Conservation (phyloP, 1,139 yeast species). For the Arxiozyma heterogenica region DNA sequence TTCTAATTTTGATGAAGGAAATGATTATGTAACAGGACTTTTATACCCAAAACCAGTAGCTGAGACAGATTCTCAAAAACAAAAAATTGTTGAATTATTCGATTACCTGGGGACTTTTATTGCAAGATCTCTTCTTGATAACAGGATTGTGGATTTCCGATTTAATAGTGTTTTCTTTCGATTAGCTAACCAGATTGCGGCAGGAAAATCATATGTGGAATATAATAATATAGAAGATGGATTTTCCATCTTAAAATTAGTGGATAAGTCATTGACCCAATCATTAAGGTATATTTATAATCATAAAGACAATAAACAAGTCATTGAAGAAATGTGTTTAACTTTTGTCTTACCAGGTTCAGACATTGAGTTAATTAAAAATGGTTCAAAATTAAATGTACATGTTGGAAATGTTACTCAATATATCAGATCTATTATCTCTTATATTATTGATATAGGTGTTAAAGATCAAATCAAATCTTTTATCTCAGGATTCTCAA, state of each 20-base stretch:
- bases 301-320: constrained; percentile 31
- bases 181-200: constrained; percentile 28
- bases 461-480: constrained; percentile 55
- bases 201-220: background rate
- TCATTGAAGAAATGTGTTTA: constrained; percentile 44
- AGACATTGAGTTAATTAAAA: constrained; percentile 45
- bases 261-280: constrained; percentile 55
- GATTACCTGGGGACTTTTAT: constrained; percentile 69
- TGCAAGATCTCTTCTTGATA: constrained; percentile 80
- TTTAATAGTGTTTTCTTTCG: constrained; percentile 66
- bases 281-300: constrained; percentile 48
- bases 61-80: constrained; percentile 33
- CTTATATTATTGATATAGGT: constrained; percentile 57
- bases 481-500: constrained; percentile 74
- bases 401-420: constrained; percentile 45
- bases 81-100: constrained; percentile 46
- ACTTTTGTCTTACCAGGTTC: constrained; percentile 74
- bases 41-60: constrained; percentile 67
- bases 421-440: constrained; percentile 52
- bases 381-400: constrained; percentile 48
- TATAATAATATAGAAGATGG: constrained; percentile 25
- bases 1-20: constrained; percentile 20
- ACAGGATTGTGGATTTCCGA: constrained; percentile 74
- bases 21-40: constrained; percentile 43
- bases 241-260: constrained; percentile 38